phyloP scores from a whole-genome alignment of 768 basidiomycete genomes.

The Pulveroboletus frians region DNA sequence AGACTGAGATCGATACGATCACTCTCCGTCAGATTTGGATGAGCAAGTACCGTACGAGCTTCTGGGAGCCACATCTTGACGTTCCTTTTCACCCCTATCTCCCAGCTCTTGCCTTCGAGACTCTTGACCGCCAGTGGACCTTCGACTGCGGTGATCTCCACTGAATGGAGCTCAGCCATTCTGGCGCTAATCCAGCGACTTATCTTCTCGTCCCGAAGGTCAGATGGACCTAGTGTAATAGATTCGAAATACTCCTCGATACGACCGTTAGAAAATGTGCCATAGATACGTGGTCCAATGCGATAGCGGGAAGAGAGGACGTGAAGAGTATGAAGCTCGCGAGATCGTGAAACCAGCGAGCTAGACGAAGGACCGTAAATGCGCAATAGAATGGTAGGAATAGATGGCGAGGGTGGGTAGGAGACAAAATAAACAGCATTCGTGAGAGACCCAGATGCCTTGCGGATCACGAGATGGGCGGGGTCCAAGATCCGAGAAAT shows the following conservation, averaged over 20 bases:
- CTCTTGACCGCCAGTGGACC: constrained; percentile 34
- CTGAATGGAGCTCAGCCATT: constrained; percentile 94
- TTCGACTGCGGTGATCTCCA: constrained; percentile 71
- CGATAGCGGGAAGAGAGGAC: constrained; percentile 81
- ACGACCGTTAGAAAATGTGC: constrained; percentile 93
- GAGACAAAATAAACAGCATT: constrained; percentile 98
- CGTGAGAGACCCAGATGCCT: constrained; percentile 88
- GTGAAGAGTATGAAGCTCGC: constrained; percentile 85
- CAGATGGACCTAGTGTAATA: constrained; percentile 66
- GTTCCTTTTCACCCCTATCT: constrained; percentile 60
- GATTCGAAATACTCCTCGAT: constrained; percentile 95
- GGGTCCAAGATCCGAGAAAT: constrained; percentile 39
- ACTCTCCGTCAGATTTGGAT: constrained; percentile 46
- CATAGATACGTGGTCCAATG: constrained; percentile 88
- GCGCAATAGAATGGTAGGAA: constrained; percentile 75
- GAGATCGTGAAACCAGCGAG: constrained; percentile 79
- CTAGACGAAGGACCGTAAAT: constrained; percentile 89
- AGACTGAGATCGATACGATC: constrained; percentile 57
- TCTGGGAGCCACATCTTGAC: constrained; percentile 64
- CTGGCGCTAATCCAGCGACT: constrained; percentile 88
- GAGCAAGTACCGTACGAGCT: constrained; percentile 69
- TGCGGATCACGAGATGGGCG: constrained; percentile 56
- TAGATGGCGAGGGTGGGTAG: constrained; percentile 45
- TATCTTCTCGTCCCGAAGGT: constrained; percentile 70
- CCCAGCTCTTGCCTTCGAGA: constrained; percentile 45